phyloP scores from a whole-genome alignment of 768 basidiomycete genomes.

The Trametes maxima region DNA sequence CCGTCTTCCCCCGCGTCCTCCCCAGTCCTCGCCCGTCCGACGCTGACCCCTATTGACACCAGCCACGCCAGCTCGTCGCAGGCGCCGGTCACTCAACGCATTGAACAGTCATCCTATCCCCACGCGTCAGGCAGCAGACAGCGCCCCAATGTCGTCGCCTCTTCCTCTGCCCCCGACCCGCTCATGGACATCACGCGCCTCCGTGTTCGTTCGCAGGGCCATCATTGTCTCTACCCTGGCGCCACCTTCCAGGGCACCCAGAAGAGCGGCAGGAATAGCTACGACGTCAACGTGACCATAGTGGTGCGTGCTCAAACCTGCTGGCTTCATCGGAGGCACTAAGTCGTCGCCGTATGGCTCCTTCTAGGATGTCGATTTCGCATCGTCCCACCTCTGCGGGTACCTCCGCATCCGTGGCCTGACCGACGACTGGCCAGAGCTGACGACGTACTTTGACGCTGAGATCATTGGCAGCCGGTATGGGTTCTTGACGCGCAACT shows the following conservation, averaged over 20 bases:
- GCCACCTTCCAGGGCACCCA: conserved; percentile 90
- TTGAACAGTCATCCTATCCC: conserved; percentile 13
- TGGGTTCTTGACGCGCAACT: conserved; percentile 88
- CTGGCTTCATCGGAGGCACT: conserved; percentile 40
- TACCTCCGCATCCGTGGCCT: conserved; percentile 92
- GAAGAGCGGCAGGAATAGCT: conserved; percentile 90
- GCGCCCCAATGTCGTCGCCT: conserved; percentile 16
- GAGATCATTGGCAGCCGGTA: conserved; percentile 91
- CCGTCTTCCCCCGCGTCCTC: conserved; percentile 1
- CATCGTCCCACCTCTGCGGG: conserved; percentile 83
- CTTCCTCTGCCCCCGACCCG: conserved; percentile 47
- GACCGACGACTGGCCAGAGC: conserved; percentile 92
- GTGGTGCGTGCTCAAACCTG: conserved; percentile 60
- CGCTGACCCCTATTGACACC: conserved; percentile 22
- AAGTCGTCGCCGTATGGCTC: conserved; percentile 2
- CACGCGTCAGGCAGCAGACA: conserved; percentile 29
- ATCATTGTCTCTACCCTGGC: conserved; percentile 77
- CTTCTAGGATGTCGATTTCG: conserved; percentile 83
- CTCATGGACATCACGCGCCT: conserved; percentile 75
- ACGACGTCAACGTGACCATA: conserved; percentile 92
- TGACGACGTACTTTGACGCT: conserved; percentile 96
- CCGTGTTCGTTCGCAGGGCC: conserved; percentile 69
- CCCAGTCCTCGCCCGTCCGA: conserved; percentile 11
- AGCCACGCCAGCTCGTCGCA: conserved; percentile 17
- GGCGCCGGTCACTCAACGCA: conserved; percentile 19